These are phyloP conservation scores for Globisporangium middletonii DNA, from an alignment of 352 stramenopile genomes.

Conservation along the genomic window DNA sequence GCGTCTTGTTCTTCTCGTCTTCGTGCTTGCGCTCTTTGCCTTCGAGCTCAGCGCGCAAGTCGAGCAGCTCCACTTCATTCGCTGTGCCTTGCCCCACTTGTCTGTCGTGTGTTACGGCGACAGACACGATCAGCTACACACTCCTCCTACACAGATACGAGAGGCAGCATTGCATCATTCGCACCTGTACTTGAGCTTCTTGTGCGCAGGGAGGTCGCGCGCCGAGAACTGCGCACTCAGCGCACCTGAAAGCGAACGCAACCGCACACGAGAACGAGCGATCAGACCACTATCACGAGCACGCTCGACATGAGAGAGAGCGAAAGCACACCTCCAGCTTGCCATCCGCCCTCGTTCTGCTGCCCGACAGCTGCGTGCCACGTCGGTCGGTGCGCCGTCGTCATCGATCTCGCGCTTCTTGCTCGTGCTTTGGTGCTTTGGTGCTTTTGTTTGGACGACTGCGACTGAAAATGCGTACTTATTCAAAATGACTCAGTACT, in stretches of 20 bases:
- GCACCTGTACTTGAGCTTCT: slow-evolving; percentile 79
- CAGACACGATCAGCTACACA: not conserved
- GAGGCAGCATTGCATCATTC: not conserved
- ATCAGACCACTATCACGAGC: not conserved
- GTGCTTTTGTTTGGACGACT: not conserved
- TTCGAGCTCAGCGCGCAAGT: slow-evolving; percentile 73
- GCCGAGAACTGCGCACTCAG: slow-evolving; percentile 78
- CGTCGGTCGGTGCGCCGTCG: slow-evolving; percentile 80
- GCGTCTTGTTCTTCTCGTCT: slow-evolving; percentile 64
- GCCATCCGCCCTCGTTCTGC: slow-evolving; percentile 83
- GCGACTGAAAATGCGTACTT: not conserved
- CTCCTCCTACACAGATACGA: not conserved
- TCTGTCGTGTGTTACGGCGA: slow-evolving; percentile 18
- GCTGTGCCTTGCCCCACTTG: slow-evolving; percentile 77
- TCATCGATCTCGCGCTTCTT: slow-evolving; percentile 35
- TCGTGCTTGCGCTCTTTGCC: slow-evolving; percentile 71
- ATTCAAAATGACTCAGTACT: too few species aligned
- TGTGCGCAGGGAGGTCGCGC: slow-evolving; percentile 76
- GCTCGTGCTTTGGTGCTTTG: not conserved
- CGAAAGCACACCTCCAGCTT: slow-evolving; percentile 51
- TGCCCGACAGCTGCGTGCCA: slow-evolving; percentile 84
- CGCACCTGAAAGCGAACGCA: slow-evolving; percentile 29
- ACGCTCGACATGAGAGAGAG: not conserved
- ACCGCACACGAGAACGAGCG: not conserved
- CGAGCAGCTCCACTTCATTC: slow-evolving; percentile 68